phyloP scores from a whole-genome alignment of 2,329 filamentous ascomycete species.

The Scedosporium boydii region DNA sequence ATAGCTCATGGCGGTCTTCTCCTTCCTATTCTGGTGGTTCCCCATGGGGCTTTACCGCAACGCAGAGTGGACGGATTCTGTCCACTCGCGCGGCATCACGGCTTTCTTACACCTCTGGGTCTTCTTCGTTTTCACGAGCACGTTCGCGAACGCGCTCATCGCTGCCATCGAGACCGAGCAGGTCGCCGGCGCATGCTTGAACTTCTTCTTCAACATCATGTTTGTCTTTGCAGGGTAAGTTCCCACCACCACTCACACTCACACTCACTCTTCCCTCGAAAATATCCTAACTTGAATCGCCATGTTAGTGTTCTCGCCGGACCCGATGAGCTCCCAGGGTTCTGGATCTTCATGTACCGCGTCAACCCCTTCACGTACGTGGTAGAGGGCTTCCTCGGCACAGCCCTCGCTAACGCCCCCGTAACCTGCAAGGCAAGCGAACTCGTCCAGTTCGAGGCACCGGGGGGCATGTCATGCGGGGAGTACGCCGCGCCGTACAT shows the following conservation, averaged over 20 bases:
- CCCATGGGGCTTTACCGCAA: slow-evolving; percentile 55
- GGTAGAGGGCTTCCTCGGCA: slow-evolving; percentile 54
- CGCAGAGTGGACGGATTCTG: slow-evolving; percentile 38
- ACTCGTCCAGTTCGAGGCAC: slow-evolving; percentile 50
- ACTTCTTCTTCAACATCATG: slow-evolving; percentile 53
- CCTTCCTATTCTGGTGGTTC: slow-evolving; percentile 60
- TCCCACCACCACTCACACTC: background rate
- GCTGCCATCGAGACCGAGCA: slow-evolving; percentile 54
- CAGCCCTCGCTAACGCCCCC: slow-evolving; percentile 49
- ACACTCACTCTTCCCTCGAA: background rate
- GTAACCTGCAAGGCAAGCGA: slow-evolving; percentile 58
- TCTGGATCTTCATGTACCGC: slow-evolving; percentile 73
- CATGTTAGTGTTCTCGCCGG: slow-evolving; percentile 46
- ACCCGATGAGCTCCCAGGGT: slow-evolving; percentile 52
- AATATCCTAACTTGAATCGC: no score
- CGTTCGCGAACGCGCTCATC: slow-evolving; percentile 57
- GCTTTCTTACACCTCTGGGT: slow-evolving; percentile 54
- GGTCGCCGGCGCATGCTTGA: slow-evolving; percentile 54
- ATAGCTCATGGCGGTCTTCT: slow-evolving; percentile 42
- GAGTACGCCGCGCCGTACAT: slow-evolving; percentile 45
- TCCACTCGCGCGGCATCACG: slow-evolving; percentile 39
- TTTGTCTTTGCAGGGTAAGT: slow-evolving; percentile 44
- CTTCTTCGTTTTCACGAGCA: slow-evolving; percentile 57
- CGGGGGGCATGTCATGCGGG: slow-evolving; percentile 40
- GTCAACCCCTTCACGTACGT: slow-evolving; percentile 68